Base-by-base conservation (phyloP, 352 stramenopile species). In the Globisporangium apiculatum region DNA sequence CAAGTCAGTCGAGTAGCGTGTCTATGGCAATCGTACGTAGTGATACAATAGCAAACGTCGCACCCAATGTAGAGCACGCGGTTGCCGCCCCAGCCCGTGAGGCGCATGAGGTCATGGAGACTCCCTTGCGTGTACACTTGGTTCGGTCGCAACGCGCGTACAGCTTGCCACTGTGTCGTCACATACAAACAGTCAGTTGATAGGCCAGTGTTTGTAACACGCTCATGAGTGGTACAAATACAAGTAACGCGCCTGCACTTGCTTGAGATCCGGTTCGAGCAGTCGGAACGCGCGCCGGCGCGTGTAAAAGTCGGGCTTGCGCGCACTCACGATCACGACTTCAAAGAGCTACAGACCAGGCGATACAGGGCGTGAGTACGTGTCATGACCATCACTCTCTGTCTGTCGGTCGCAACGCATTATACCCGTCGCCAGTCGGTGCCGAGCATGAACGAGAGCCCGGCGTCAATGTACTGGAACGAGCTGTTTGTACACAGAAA, bases 401-500 rank as follows among this genome's bases (percentile, higher is more conserved):
- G 24, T 31, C 24, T 3, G 1, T 31, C 24, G 24, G 0, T 31
- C 24, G 24, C 24, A 31, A 31, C 24, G 24, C 24, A 31, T 31
- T 9, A 12, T 48, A 81, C 74, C 51, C 87, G 55, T 63, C 81
- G 80, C 93, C 93, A 98, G 41, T 93, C 72, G 46, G 92, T 72
- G 48, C 93, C 93, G n/a, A 97, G 68, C 67, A 98, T 91, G 63
- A 89, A 96, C 60, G 83, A 86, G 65, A 98, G 87, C 18, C 93
- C 93, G 0, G 89, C 87, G 64, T 98, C 87, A 36, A 97, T 86
- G 74, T 98, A 98, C 68, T 83, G 85, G 73, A 96, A 98, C 14
- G 89, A 92, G 24, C 89, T 97, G 71, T 98, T 98, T 36, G 86
- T 91, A 69, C 92, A 92, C 70, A 98, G 75, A 60, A 98, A 97